Conservation (phyloP, 306 rosid genomes). For the Inga oerstediana region DNA sequence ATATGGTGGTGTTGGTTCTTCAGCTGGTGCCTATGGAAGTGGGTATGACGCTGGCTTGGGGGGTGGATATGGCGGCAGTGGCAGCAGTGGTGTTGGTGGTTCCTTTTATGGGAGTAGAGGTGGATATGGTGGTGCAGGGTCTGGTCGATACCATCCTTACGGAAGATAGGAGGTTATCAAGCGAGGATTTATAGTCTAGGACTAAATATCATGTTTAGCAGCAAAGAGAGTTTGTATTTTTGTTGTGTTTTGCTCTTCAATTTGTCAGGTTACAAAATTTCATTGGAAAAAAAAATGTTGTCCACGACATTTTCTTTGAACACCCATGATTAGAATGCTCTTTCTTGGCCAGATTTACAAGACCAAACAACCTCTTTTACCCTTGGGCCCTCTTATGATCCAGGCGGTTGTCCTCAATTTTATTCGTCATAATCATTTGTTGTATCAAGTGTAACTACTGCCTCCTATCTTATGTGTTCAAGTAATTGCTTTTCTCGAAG, state of each 20-base stretch:
- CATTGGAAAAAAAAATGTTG: not conserved
- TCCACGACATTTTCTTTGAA: constrained; percentile 15
- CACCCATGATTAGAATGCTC: not conserved
- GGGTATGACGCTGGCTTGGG: constrained; percentile 70
- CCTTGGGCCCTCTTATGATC: not conserved
- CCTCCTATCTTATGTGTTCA: not conserved
- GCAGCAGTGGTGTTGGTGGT: constrained; percentile 73
- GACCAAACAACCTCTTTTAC: constrained; percentile 23
- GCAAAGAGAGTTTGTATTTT: constrained; percentile 31
- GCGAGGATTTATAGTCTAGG: constrained; percentile 39
- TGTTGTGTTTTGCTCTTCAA: constrained; percentile 40
- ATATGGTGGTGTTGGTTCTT: constrained; percentile 63
- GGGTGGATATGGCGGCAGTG: constrained; percentile 70
- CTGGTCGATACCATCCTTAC: constrained; percentile 91
- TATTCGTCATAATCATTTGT: constrained; percentile 19
- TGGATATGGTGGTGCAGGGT: constrained; percentile 73
- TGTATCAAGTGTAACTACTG: not conserved
- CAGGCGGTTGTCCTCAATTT: constrained; percentile 43
- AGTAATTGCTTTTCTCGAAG: not conserved
- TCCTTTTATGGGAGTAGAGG: constrained; percentile 89
- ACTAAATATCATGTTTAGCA: constrained; percentile 31
- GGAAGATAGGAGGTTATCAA: constrained; percentile 65
- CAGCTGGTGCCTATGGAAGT: constrained; percentile 66
- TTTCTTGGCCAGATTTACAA: constrained; percentile 22
- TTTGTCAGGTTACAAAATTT: constrained; percentile 33